Conservation (phyloP, 345 rosid genomes). For the Iberis pinnata region DNA sequence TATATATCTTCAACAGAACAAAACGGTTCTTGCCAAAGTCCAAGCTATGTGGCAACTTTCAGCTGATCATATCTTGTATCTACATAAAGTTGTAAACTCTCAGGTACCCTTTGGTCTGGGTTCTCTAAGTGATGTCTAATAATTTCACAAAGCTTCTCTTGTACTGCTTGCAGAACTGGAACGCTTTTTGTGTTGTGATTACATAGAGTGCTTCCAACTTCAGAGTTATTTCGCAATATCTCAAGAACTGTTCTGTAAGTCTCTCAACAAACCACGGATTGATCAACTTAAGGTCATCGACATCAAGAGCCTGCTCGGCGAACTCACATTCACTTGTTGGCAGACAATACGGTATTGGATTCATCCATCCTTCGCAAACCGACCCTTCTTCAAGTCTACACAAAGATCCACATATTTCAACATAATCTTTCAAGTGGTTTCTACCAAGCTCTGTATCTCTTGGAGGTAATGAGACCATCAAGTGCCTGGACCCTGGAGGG, state of each 20-base stretch:
- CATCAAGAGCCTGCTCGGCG: conserved; percentile 99
- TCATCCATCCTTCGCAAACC: conserved; percentile 93
- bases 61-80: conserved; percentile 98
- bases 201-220: conserved; percentile 96
- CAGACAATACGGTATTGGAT: conserved; percentile 92
- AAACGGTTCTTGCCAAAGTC: conserved; percentile 99
- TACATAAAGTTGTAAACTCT: conserved; percentile 83
- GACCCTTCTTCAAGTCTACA: conserved; percentile 84
- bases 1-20: conserved; percentile 91
- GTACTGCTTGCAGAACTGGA: conserved; percentile 97
- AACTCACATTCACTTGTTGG: conserved; percentile 88
- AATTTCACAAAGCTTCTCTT: conserved; percentile 86
- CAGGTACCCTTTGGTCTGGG: conserved; percentile 98
- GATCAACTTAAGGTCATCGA: conserved; percentile 94
- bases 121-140: conserved; percentile 87
- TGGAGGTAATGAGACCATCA: conserved; percentile 82
- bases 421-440: conserved; percentile 87
- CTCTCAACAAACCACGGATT: conserved; percentile 99
- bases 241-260: conserved; percentile 98
- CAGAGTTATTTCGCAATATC: conserved; percentile 84
- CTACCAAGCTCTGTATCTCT: conserved; percentile 94
- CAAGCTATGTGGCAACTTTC: conserved; percentile 88
- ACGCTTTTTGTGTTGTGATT: conserved; percentile 97
- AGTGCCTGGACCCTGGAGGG: conserved; percentile 83
- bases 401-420: conserved; percentile 94